Conservation (phyloP, 176 grass and related monocot genomes). For the Raddia guianensis region DNA sequence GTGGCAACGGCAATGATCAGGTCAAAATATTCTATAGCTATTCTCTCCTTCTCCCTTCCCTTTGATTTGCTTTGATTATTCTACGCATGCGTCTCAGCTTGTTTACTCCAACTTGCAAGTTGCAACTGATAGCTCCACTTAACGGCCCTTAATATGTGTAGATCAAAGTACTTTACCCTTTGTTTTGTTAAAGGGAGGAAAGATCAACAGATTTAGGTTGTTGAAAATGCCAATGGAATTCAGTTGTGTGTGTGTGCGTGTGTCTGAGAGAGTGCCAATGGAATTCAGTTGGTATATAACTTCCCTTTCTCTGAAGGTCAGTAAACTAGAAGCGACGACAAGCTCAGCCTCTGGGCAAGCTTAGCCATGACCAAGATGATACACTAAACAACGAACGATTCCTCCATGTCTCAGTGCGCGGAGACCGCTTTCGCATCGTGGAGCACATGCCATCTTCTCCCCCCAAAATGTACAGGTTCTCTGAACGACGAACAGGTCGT, state of each 20-base stretch:
- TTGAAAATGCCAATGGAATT: too few species aligned
- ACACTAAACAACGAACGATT: not conserved
- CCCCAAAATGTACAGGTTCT: conserved; percentile 39
- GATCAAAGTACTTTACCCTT: not conserved
- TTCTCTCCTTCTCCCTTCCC: not conserved
- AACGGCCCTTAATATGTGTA: not conserved
- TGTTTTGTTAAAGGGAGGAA: not conserved
- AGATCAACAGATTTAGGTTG: not conserved
- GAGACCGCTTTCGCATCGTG: conserved; percentile 2
- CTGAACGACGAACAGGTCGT: conserved; percentile 39
- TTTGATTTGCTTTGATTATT: not conserved
- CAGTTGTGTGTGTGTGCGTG: too few species aligned
- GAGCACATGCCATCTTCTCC: conserved; percentile 28
- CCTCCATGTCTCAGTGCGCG: conserved; percentile 29
- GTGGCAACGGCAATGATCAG: not conserved
- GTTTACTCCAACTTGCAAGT: conserved; percentile 17
- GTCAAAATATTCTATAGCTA: not conserved
- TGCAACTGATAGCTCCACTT: not conserved
- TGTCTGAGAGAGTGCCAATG: not conserved
- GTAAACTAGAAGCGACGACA: not conserved
- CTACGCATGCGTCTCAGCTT: not conserved
- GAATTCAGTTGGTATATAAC: not conserved
- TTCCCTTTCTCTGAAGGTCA: not conserved
- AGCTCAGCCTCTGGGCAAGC: not conserved
- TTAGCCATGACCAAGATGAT: not conserved